Base-by-base conservation (phyloP, 768 basidiomycete genomes). In the Panaeolus cyanescens region DNA sequence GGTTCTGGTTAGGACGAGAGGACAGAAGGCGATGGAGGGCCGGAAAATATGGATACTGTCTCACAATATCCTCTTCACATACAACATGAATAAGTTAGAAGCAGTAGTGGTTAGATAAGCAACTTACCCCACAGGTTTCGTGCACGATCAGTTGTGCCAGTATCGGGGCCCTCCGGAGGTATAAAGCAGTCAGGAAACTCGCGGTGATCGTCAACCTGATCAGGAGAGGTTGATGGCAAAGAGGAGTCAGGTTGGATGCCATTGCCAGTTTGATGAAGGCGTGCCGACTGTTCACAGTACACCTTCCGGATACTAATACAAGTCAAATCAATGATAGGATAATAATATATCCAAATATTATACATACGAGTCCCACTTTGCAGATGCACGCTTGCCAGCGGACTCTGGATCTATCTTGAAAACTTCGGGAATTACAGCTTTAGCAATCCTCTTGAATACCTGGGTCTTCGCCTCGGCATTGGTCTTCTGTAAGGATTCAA, bases 121-220 rank as follows among this genome's bases (percentile, higher is more conserved):
- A 7, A 61, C 63, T 25, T 56, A 74, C 70, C 59, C 73, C 73
- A 74, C 5, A 73, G 42, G 33, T 73, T 74, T 17, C 22, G 15
- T 1, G 67, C 67, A 25, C 40, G n/a, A 0, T 31, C 31, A 37
- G 63, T 57, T 1, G 71, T 73, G 13, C 54, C 56, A 6, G 66
- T 59, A 40, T 67, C 54, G 19, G 68, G 68, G 1, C 68, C 68
- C 13, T 61, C 60, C 10, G 55, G 60, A 12, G 57, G 32, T 32
- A 71, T 63, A 40, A 61, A 69, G 45, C 54, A 67, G 5, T 19
- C 39, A 5, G 10, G n/a, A 40, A 20, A 19, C 8, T 40, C n/a
- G 5, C 22, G 7, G 6, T 34, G 7, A 7, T 56, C 57, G 0
- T 62, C 22, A 40, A 45, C 32, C 33, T 63, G 42, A 34, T 59